Percentiles rank a stretch among this genome's conserved stretches.
phyloP scores from a whole-genome alignment of 148 eudicot species.

The Fagopyrum homotropicum region DNA sequence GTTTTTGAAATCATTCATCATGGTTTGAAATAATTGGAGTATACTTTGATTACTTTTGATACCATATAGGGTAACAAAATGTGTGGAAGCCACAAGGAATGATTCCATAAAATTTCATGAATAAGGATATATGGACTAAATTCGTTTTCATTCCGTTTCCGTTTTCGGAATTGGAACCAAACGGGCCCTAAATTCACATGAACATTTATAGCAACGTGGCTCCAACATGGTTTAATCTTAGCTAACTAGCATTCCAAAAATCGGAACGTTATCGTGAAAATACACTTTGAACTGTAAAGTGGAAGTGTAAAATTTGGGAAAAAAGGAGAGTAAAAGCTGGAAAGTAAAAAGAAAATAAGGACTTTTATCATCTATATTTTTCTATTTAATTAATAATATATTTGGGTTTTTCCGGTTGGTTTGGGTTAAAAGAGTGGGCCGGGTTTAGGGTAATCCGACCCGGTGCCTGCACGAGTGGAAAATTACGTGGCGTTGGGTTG shows the following conservation, averaged over 20 bases:
- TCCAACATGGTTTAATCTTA: background rate
- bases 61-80: no score
- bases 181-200: background rate
- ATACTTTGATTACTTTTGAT: no score
- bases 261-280: background rate
- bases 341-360: background rate
- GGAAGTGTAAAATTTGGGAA: background rate
- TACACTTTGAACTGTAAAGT: slow-evolving; percentile 6
- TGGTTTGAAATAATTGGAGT: no score
- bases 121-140: no score
- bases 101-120: no score
- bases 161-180: no score
- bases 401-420: background rate
- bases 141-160: no score
- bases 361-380: background rate
- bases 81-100: no score
- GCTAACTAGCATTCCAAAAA: background rate
- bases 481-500: background rate
- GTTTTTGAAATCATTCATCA: no score
- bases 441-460: background rate
- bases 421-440: background rate
- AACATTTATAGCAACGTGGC: background rate
- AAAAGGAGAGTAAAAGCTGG: background rate
- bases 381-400: background rate
- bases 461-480: background rate